Conservation (phyloP, 768 basidiomycete species). For the Pleurotus eryngii region DNA sequence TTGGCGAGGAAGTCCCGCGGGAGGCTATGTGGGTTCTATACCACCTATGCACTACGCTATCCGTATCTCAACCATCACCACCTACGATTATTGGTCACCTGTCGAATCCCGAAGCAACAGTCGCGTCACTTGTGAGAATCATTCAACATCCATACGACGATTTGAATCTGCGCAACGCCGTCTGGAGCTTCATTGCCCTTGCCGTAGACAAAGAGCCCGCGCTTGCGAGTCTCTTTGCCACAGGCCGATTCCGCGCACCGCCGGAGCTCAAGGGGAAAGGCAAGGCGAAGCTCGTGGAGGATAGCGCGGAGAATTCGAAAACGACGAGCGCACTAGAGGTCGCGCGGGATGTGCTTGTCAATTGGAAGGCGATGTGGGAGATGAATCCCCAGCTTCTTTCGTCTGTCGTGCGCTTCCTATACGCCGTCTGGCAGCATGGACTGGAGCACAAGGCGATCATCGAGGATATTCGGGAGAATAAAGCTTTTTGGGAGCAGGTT, state of each 20-base stretch:
- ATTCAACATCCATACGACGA: slow-evolving; percentile 81
- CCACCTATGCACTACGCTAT: slow-evolving; percentile 63
- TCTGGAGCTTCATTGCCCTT: slow-evolving; percentile 82
- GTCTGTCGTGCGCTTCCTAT: slow-evolving; percentile 71
- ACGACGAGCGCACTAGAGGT: slow-evolving; percentile 59
- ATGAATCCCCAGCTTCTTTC: slow-evolving; percentile 73
- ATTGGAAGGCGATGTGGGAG: slow-evolving; percentile 77
- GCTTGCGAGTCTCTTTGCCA: slow-evolving; percentile 73
- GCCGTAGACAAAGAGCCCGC: slow-evolving; percentile 88
- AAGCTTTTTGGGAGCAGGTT: slow-evolving; percentile 69
- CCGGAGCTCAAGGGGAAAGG: slow-evolving; percentile 36
- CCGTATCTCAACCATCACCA: slow-evolving; percentile 54
- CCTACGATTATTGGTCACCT: slow-evolving; percentile 78
- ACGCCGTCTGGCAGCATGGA: slow-evolving; percentile 77
- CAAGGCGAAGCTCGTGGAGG: slow-evolving; percentile 34
- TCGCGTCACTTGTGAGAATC: slow-evolving; percentile 65
- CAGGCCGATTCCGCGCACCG: slow-evolving; percentile 63
- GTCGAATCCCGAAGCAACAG: slow-evolving; percentile 70
- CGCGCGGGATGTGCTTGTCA: slow-evolving; percentile 60
- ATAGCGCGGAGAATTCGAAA: slow-evolving; percentile 27
- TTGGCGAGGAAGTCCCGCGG: slow-evolving; percentile 57
- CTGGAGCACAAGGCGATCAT: slow-evolving; percentile 66
- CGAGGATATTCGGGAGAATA: slow-evolving; percentile 51
- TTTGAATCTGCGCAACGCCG: slow-evolving; percentile 60
- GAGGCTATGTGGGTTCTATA: slow-evolving; percentile 68